Conservation (phyloP, 148 eudicot species). For the Spergularia marina region DNA sequence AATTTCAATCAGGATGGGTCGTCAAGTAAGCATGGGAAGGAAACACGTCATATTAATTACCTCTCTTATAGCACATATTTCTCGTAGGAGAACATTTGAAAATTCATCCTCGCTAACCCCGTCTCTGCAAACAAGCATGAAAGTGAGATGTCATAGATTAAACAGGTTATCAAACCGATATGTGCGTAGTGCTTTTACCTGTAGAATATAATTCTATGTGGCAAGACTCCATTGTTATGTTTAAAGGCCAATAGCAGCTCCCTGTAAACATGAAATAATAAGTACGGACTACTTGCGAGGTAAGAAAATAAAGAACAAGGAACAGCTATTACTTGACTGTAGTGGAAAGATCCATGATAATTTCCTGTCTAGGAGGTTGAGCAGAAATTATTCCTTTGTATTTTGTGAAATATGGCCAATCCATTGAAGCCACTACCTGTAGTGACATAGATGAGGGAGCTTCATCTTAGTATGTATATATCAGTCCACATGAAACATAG, state of each 20-base stretch:
- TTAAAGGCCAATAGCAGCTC: slow-evolving; percentile 45
- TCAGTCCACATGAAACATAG: background rate
- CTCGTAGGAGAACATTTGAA: slow-evolving; percentile 46
- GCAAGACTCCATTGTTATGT: slow-evolving; percentile 30
- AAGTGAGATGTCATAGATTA: background rate
- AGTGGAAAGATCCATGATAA: slow-evolving; percentile 48
- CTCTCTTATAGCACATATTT: slow-evolving; percentile 67
- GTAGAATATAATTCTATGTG: slow-evolving; percentile 62
- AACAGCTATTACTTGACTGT: slow-evolving; percentile 6
- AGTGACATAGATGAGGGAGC: background rate
- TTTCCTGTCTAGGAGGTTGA: slow-evolving; percentile 55
- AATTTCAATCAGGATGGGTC: background rate
- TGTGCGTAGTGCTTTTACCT: slow-evolving; percentile 39
- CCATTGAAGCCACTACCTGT: slow-evolving; percentile 86
- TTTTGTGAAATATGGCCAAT: slow-evolving; percentile 62
- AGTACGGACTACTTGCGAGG: background rate
- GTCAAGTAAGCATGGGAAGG: background rate
- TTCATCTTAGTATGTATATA: background rate
- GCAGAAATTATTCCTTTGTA: slow-evolving; percentile 57
- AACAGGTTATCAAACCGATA: background rate
- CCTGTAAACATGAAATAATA: slow-evolving; percentile 25
- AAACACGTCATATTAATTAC: slow-evolving; percentile 26
- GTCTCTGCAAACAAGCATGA: slow-evolving; percentile 43
- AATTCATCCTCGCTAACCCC: slow-evolving; percentile 87
- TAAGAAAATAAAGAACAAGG: background rate